phyloP scores from a whole-genome alignment of 768 basidiomycete genomes.

The Melanogaster broomeanus region DNA sequence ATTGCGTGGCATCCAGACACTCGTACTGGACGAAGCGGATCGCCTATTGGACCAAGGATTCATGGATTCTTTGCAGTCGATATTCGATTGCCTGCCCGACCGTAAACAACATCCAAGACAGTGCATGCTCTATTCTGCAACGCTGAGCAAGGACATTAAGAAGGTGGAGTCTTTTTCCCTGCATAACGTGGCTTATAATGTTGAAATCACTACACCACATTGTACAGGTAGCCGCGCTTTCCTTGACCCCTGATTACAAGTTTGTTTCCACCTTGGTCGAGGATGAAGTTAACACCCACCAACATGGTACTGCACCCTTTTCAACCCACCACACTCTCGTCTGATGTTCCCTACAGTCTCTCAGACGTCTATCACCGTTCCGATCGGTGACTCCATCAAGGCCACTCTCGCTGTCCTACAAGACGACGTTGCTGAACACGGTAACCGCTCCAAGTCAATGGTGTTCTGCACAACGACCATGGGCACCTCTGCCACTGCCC shows the following conservation, averaged over 20 bases:
- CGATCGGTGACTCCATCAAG: conserved; percentile 44
- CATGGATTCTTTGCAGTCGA: conserved; percentile 64
- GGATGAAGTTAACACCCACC: conserved; percentile 62
- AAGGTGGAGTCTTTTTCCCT: conserved; percentile 34
- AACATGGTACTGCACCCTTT: conserved; percentile 44
- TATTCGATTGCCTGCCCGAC: conserved; percentile 45
- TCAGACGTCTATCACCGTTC: conserved; percentile 47
- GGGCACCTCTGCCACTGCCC: conserved; percentile 46
- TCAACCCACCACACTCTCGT: background rate
- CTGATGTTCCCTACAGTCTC: conserved; percentile 33
- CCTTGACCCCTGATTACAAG: conserved; percentile 27
- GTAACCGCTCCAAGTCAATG: conserved; percentile 45
- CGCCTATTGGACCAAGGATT: conserved; percentile 76
- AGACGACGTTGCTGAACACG: conserved; percentile 33
- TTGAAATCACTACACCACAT: background rate
- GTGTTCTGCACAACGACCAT: conserved; percentile 71
- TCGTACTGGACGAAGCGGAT: conserved; percentile 78
- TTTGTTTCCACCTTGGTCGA: conserved; percentile 62
- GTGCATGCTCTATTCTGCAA: conserved; percentile 73
- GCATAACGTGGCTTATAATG: background rate
- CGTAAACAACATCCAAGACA: conserved; percentile 56
- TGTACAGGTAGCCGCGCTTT: conserved; percentile 27
- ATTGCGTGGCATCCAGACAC: conserved; percentile 40
- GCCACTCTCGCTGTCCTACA: conserved; percentile 41
- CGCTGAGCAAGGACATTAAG: conserved; percentile 69